Percentiles rank a stretch among this genome's conserved stretches.
Evolutionary conservation across 1,139 yeast genomes (phyloP).

Genomic region (Geotrichum candidum): DNA sequence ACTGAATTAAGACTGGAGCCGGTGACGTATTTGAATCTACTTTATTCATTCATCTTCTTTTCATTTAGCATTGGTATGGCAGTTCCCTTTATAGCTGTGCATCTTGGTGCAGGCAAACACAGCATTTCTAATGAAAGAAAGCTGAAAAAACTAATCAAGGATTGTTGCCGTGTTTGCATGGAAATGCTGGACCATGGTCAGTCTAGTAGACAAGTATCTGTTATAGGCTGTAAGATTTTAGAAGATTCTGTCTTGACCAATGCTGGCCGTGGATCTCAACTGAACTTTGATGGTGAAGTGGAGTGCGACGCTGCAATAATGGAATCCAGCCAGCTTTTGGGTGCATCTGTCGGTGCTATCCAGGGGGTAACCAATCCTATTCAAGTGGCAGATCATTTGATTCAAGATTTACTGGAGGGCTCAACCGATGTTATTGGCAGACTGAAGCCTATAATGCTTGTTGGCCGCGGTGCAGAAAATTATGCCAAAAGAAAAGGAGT

Average conservation of each 20-base stretch:
- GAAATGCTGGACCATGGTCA: conserved; percentile 19
- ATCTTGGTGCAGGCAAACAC: conserved; percentile 37
- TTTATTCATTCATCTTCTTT: not conserved
- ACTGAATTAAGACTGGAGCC: not conserved
- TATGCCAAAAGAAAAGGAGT: conserved; percentile 25
- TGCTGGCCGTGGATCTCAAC: conserved; percentile 53
- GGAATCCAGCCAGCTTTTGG: conserved; percentile 20
- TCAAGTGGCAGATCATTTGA: conserved; percentile 25
- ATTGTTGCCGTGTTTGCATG: conserved; percentile 25
- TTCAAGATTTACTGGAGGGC: conserved; percentile 20
- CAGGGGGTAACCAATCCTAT: conserved; percentile 31
- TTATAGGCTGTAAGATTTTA: conserved; percentile 32
- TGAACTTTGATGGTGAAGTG: conserved; percentile 44
- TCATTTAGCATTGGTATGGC: not conserved
- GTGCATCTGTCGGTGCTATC: conserved; percentile 34
- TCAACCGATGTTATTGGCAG: conserved; percentile 26
- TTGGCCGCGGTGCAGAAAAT: conserved; percentile 34
- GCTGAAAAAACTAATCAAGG: conserved; percentile 24
- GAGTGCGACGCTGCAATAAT: conserved; percentile 47
- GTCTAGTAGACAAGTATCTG: conserved; percentile 23
- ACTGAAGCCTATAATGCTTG: conserved; percentile 33
- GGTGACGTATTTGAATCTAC: not conserved
- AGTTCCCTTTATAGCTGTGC: conserved; percentile 28
- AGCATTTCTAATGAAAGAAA: conserved; percentile 17
- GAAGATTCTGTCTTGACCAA: conserved; percentile 47